These are phyloP conservation scores for Sclerotiophoma versabilis DNA, from an alignment of 2,329 filamentous ascomycete genomes.

Conservation along the genomic window DNA sequence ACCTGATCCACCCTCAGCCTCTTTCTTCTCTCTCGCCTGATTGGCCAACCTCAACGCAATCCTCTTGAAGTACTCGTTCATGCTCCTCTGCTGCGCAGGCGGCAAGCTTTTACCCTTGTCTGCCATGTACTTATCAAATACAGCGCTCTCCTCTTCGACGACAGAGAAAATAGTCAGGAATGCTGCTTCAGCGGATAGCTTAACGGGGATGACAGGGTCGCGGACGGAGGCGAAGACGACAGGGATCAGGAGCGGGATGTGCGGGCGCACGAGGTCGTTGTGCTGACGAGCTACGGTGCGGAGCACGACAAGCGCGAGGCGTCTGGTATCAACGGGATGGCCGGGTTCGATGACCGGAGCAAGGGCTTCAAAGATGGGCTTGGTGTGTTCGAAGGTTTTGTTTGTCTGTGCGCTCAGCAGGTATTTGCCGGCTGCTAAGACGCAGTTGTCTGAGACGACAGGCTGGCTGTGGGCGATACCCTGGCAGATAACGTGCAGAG, in stretches of 20 bases:
- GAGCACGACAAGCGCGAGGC: constrained; percentile 84
- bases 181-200: constrained; percentile 91
- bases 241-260: constrained; percentile 79
- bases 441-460: constrained; percentile 87
- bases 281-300: constrained; percentile 83
- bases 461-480: constrained; percentile 76
- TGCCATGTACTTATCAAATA: constrained; percentile 91
- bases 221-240: constrained; percentile 89
- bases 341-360: constrained; percentile 79
- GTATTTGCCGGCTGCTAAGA: constrained; percentile 90
- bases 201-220: constrained; percentile 92
- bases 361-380: constrained; percentile 80
- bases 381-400: constrained; percentile 77
- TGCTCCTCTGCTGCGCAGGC: constrained; percentile 80
- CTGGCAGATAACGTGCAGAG: constrained; percentile 77
- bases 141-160: constrained; percentile 80
- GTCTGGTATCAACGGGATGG: constrained; percentile 79
- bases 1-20: constrained; percentile 88
- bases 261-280: constrained; percentile 80
- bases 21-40: constrained; percentile 86
- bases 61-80: constrained; percentile 97
- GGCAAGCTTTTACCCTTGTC: constrained; percentile 70
- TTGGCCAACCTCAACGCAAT: constrained; percentile 83
- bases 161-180: constrained; percentile 92
- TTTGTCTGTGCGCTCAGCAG: constrained; percentile 71